Base-by-base conservation (phyloP, 2,329 filamentous ascomycete genomes). In the Botrytis medusae region DNA sequence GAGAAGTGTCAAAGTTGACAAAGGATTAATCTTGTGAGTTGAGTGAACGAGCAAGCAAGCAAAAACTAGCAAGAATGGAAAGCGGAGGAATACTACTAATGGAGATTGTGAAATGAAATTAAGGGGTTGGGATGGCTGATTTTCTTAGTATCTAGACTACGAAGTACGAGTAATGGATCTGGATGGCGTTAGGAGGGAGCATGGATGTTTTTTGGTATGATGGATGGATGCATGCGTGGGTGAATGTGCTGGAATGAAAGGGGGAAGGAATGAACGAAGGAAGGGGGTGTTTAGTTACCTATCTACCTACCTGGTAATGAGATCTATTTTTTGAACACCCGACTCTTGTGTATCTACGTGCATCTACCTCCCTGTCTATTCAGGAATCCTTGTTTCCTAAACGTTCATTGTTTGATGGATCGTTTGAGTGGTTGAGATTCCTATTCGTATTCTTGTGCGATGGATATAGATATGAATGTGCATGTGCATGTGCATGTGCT, bases 1-100 rank as follows among this genome's bases (percentile, higher is more conserved):
- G 71, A 83, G 85, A 65, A 80, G 84, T 67, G 89, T 88, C 1
- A 80, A 86, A 59, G 90, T 91, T 74, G 89, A 91, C 82, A 91
- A 91, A 82, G 88, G 88, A 20, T 71, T 74, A 25, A 71, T 77
- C 46, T 72, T 74, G 67, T 69, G 51, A 57, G n/a, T 57, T 16
- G n/a, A 29, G n/a, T 16, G 14, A 57, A 9, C n/a, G n/a, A 57
- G 48, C 51, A 29, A 57, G n/a, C n/a, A 57, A 32, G 51, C 16
- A 16, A 57, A 29, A 57, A 18, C 4, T 54, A 57, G 51, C n/a
- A 57, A 29, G n/a, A 57, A 57, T 32, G 51, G 51, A 57, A 57
- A 57, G n/a, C 14, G 14, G 51, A 57, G 51, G 29, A 57, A 29
- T 18, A 18, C n/a, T 57, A 54, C 14, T 57, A 57, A 57, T 57